Evolutionary conservation across 129 eudicot genomes (phyloP).

Genomic region (Apium graveolens): DNA sequence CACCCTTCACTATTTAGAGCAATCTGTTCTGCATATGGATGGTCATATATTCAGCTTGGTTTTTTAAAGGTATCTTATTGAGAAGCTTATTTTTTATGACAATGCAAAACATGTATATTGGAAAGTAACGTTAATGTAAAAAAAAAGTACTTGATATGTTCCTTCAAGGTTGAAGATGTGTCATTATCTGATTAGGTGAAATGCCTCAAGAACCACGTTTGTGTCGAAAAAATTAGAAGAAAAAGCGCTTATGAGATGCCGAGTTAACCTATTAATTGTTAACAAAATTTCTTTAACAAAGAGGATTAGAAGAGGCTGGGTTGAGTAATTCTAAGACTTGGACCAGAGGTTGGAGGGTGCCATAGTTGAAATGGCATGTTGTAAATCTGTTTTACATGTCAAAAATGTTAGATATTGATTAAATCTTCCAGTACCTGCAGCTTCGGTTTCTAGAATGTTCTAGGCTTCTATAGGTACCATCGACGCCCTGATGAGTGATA

Average conservation of each 20-base stretch:
- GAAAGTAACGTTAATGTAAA: background rate
- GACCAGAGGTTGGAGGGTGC: background rate
- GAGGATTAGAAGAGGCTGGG: background rate
- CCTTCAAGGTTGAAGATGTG: background rate
- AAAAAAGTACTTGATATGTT: background rate
- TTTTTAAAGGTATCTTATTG: conserved; percentile 55
- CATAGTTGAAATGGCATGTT: background rate
- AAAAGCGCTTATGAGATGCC: background rate
- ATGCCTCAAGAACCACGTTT: background rate
- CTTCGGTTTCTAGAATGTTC: background rate
- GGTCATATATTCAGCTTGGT: conserved; percentile 72
- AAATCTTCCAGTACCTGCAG: background rate
- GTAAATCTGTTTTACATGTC: background rate
- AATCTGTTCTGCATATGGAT: conserved; percentile 68
- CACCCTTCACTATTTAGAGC: conserved; percentile 68
- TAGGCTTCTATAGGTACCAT: background rate
- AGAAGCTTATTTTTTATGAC: conserved; percentile 5
- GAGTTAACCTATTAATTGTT: background rate
- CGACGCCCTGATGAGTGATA: background rate
- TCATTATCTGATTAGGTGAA: background rate
- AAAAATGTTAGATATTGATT: background rate
- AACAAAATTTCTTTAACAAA: background rate
- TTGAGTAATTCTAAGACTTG: background rate
- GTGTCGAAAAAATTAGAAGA: background rate
- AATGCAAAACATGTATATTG: background rate